Base-by-base conservation (phyloP, 495 filamentous ascomycete genomes). In the Penicillium samsonianum region DNA sequence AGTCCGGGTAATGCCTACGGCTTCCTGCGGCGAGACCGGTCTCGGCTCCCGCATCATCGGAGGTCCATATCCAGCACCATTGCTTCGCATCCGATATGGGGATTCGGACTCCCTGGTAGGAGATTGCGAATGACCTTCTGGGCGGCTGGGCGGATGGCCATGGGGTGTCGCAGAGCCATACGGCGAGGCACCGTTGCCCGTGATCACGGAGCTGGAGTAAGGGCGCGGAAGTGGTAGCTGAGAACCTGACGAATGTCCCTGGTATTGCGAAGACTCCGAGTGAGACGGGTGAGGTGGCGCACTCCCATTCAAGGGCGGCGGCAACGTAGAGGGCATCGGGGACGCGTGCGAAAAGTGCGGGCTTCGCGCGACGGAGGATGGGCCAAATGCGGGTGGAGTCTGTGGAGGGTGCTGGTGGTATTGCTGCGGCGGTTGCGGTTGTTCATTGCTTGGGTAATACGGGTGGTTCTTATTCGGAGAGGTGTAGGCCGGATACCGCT, bases 371-470 rank as follows among this genome's bases (percentile, higher is more conserved):
- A 80, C 67, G 55, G 84, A 79, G 56, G 80, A 79, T 38, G 85
- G 76, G 22, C 65, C 75, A 67, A 69, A 85, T 72, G 67, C 76
- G 65, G 66, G 82, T 54, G 73, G 81, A 58, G 67, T 83, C 73
- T 69, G 85, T 67, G 66, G 86, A 75, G 67, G 82, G 54, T 72
- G 74, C 35, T 73, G 73, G 28, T 70, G 76, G 64, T 85, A 86
- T 55, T 75, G 76, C 20, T 55, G 67, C n/a, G 53, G 63, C 10
- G 57, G 62, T 25, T 67, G 63, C 14, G 57, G 62, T 35, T 65
- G 67, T 20, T 82, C 84, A 76, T 84, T 85, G 71, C 80, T 84
- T 58, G 82, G 80, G 63, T 80, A 78, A 44, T 69, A 78, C 35
- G 72, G 67, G 60, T 77, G 81, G 59, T 70, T 70, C 77, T 84